These are phyloP conservation scores for Neocucurbitaria cava DNA, from an alignment of 2,329 filamentous ascomycete species.

Conservation along the genomic window DNA sequence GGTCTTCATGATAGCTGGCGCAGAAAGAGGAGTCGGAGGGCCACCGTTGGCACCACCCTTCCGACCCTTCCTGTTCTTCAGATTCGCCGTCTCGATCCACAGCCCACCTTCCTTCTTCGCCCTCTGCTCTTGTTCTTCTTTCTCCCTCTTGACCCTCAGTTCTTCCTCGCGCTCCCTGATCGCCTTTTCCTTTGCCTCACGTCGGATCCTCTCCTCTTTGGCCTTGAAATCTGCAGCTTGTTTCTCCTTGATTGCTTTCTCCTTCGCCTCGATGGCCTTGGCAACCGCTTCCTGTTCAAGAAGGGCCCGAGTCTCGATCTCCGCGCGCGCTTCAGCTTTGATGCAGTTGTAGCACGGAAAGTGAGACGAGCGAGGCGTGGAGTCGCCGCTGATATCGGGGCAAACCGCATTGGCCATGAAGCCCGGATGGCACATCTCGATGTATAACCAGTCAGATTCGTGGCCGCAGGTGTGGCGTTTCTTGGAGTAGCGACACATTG, in stretches of 20 bases:
- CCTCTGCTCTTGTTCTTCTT: constrained; percentile 20
- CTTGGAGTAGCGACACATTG: constrained; percentile 36
- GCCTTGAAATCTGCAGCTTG: constrained; percentile 14
- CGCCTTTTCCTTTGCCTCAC: constrained; percentile 30
- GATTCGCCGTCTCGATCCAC: constrained; percentile 27
- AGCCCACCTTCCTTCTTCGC: constrained; percentile 25
- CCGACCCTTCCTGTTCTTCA: constrained; percentile 23
- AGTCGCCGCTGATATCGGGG: constrained; percentile 18
- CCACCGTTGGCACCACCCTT: constrained; percentile 8
- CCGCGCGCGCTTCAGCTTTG: constrained; percentile 16
- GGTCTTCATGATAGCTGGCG: constrained; percentile 11
- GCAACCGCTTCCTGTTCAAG: not conserved
- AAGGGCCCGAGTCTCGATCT: constrained; percentile 12
- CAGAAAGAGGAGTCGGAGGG: not conserved
- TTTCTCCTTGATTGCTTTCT: constrained; percentile 13
- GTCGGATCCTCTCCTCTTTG: constrained; percentile 30
- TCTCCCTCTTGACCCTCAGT: constrained; percentile 12
- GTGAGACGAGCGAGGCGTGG: constrained; percentile 18
- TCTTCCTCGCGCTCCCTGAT: constrained; percentile 27
- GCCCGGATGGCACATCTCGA: constrained; percentile 32
- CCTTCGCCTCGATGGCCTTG: constrained; percentile 4
- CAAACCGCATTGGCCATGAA: constrained; percentile 29
- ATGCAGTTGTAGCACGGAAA: constrained; percentile 36
- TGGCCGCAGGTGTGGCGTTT: constrained; percentile 32
- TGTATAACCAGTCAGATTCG: constrained; percentile 25